phyloP scores from a whole-genome alignment of 495 filamentous ascomycete genomes.

The Hyaloscypha finlandica region DNA sequence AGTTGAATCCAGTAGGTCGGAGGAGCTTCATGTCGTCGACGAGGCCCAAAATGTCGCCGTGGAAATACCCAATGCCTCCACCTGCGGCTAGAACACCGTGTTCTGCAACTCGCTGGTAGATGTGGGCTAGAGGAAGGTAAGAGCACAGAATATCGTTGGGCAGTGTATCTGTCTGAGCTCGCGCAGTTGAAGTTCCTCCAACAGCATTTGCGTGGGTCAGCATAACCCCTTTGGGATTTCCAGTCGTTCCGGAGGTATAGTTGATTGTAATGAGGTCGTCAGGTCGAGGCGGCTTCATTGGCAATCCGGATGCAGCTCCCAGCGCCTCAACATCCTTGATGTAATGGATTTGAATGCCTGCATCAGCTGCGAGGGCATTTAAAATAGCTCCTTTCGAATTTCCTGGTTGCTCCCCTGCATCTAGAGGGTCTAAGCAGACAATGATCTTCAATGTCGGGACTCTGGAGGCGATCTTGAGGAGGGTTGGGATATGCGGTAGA shows the following conservation, averaged over 20 bases:
- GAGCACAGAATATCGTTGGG: constrained; percentile 68
- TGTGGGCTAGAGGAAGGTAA: constrained; percentile 94
- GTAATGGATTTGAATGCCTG: constrained; percentile 74
- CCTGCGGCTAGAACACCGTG: constrained; percentile 74
- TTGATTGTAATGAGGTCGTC: constrained; percentile 91
- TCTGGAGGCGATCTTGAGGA: constrained; percentile 80
- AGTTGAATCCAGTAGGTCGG: constrained; percentile 79
- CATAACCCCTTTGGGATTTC: constrained; percentile 90
- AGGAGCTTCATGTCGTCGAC: constrained; percentile 91
- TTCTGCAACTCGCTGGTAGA: constrained; percentile 84
- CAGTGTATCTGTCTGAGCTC: constrained; percentile 48
- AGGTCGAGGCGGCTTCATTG: constrained; percentile 67
- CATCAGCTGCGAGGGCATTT: constrained; percentile 67
- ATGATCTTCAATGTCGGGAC: constrained; percentile 85
- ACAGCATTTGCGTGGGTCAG: constrained; percentile 82
- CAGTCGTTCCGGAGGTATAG: constrained; percentile 96
- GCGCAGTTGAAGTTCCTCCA: constrained; percentile 63
- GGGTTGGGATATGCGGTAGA: constrained; percentile 79
- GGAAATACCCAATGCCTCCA: constrained; percentile 86
- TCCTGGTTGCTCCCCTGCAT: constrained; percentile 75
- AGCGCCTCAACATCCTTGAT: constrained; percentile 76
- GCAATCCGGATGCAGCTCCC: constrained; percentile 65
- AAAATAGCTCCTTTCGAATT: constrained; percentile 78
- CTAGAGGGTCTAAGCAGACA: constrained; percentile 83
- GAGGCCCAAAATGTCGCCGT: constrained; percentile 83